Base-by-base conservation (phyloP, 306 rosid genomes). In the Castanopsis chinensis region DNA sequence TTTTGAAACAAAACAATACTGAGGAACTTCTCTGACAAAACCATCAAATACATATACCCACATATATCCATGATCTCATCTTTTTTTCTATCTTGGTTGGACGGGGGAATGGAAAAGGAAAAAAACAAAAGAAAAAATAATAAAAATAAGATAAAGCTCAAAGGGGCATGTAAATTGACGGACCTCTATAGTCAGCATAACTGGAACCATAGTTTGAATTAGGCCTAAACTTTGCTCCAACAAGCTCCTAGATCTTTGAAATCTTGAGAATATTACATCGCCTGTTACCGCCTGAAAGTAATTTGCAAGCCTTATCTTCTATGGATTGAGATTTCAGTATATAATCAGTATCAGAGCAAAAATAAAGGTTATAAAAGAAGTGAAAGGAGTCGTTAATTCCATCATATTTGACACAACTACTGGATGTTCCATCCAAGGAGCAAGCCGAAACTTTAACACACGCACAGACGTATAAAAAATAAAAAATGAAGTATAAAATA, bases 211-310 rank as follows among this genome's bases (percentile, higher is more conserved):
- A 75, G 73, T 78, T 78, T 86, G 90, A 82, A 94, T 80, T 78
- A 85, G 84, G 49, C 78, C 54, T 81, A 94, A 88, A 88, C 87
- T 87, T 72, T 87, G 87, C 84, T 81, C 91, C 78, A 92, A 84
- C 55, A 80, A 80, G 27, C 70, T 80, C 85, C 72, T 88, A 54
- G 85, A 83, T 67, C 73, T 89, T 58, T 79, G 81, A 88, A 71
- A 91, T 88, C 91, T 91, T 76, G 73, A 76, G 76, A 89, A 80
- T 11, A 91, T 81, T 12, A 20, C 72, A 73, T 92, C 92, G 76
- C 98, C 93, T 0, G 97, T 91, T 21, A 84, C 2, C 57, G 91
- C 93, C 98, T 94, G 88, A 72, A 79, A 88, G 79, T 45, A 55
- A 74, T 69, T 64, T 13, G 56, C n/a, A 9, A 51, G 78, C 58